Evolutionary conservation across 805 yeast species (phyloP).

Genomic region (Ogataea paradorogensis): DNA sequence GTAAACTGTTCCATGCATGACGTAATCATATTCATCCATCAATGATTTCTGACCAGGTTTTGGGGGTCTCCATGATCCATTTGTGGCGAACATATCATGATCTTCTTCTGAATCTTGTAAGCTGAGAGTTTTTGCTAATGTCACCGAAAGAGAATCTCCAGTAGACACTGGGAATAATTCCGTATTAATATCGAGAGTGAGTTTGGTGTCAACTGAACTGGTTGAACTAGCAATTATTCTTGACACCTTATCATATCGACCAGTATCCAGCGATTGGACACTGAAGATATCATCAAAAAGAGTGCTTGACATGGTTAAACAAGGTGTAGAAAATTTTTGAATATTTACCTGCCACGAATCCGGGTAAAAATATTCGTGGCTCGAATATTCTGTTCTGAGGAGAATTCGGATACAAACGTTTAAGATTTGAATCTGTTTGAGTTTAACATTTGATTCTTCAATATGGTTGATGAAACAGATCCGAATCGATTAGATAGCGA

Average conservation of each 20-base stretch:
- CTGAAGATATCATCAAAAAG: slow-evolving; percentile 92
- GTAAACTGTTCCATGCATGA: slow-evolving; percentile 97
- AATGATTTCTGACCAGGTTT: slow-evolving; percentile 77
- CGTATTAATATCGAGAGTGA: slow-evolving; percentile 85
- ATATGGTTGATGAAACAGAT: slow-evolving; percentile 5
- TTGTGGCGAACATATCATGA: slow-evolving; percentile 46
- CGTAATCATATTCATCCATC: slow-evolving; percentile 97
- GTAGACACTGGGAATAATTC: slow-evolving; percentile 84
- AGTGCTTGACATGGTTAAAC: slow-evolving; percentile 54
- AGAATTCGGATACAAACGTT: background rate
- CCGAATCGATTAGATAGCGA: slow-evolving; percentile 13
- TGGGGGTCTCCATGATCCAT: slow-evolving; percentile 79
- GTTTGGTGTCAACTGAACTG: slow-evolving; percentile 72
- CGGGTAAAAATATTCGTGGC: slow-evolving; percentile 5
- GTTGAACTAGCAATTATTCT: slow-evolving; percentile 88
- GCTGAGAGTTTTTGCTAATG: slow-evolving; percentile 74
- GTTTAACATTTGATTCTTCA: background rate
- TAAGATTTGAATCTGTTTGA: too few species aligned
- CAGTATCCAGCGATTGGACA: slow-evolving; percentile 79
- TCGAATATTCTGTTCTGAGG: slow-evolving; percentile 6
- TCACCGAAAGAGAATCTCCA: slow-evolving; percentile 78
- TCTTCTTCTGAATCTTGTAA: slow-evolving; percentile 46
- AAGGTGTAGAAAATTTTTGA: slow-evolving; percentile 6
- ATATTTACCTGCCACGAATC: slow-evolving; percentile 2
- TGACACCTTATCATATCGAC: slow-evolving; percentile 87